Evolutionary conservation across 1,284 basidiomycete species (phyloP), one percentile per base, ranked within the genome.

Genomic region (Ganoderma sinense): DNA sequence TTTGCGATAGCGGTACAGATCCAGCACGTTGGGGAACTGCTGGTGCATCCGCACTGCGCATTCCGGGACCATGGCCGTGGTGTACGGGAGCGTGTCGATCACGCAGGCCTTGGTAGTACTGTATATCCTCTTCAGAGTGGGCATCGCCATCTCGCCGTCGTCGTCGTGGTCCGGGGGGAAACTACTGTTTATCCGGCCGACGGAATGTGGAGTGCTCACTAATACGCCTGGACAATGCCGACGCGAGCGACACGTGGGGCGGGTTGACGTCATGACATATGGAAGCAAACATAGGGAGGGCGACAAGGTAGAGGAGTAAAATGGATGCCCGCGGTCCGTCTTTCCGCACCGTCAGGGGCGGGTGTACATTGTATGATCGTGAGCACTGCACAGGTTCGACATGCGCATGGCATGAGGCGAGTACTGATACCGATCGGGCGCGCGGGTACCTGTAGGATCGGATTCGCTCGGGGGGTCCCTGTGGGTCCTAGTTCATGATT

Each of bases 1-100:
- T 78, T 91, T 91, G 59, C 94, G 86, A 80, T 90, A 92, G 33
- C 89, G 86, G 73, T 88, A 91, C 65, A 90, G 75, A 70, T 86
- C 84, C 18, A 73, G 73, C 26, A 79, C 75, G 23, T 70, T 74
- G 31, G 73, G 78, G 65, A 79, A 79, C 23, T 39, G 41, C 10
- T 60, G 11, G 53, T 4, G n/a, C 23, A 41, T 61, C n/a, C 39
- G 59, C 29, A 40, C 39, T 6, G 59, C 39, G n/a, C 39, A 26
- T 5, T 61, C 59, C 59, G 59, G 59, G 13, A 41, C 39, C 39
- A 14, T 6, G n/a, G 39, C 36, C n/a, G 59, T 61, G 26, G 20
- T 26, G 36, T 5, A 40, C 8, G 59, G 36, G 20, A 61, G 39
- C 14, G 59, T 59, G 20, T 61, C 59, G 18, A 26, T 39, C 23